phyloP scores from a whole-genome alignment of 176 grass and related monocot species.

The Cenchrus americanus region DNA sequence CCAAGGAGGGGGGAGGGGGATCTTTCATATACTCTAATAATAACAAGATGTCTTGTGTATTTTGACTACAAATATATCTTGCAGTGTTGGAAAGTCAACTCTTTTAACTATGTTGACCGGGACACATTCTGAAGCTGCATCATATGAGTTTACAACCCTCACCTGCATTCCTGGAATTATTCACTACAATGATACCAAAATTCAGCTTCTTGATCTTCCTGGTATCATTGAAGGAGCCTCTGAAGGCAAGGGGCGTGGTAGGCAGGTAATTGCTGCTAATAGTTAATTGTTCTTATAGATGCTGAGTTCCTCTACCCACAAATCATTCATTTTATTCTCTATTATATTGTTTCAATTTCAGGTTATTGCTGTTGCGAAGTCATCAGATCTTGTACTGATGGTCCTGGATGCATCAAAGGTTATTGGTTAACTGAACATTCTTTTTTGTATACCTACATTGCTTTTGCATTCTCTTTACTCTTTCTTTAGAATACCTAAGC shows the following conservation, averaged over 20 bases:
- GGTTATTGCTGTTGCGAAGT: constrained; percentile 99
- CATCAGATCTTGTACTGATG: constrained; percentile 99
- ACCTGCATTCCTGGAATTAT: constrained; percentile 99
- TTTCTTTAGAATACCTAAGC: not conserved
- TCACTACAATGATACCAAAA: constrained; percentile 98
- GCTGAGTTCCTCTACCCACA: constrained; percentile 8
- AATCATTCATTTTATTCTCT: constrained; percentile 8
- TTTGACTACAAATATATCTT: constrained; percentile 36
- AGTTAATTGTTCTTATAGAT: not conserved
- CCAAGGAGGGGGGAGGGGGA: no score
- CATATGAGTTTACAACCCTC: constrained; percentile 98
- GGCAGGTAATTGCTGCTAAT: constrained; percentile 68
- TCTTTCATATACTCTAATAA: no score
- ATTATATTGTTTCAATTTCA: constrained; percentile 43
- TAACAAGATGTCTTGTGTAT: constrained; percentile 3
- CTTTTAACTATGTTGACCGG: constrained; percentile 95
- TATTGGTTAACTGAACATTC: constrained; percentile 37
- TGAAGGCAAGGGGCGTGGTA: constrained; percentile 98
- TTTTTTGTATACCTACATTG: constrained; percentile 12
- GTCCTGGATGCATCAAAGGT: constrained; percentile 98
- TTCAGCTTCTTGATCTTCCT: constrained; percentile 99
- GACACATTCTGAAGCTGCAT: constrained; percentile 99
- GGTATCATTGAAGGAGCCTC: constrained; percentile 99
- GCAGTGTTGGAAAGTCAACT: constrained; percentile 98
- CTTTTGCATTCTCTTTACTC: constrained; percentile 30